Conservation (phyloP, 306 rosid species). For the Senna siamea region DNA sequence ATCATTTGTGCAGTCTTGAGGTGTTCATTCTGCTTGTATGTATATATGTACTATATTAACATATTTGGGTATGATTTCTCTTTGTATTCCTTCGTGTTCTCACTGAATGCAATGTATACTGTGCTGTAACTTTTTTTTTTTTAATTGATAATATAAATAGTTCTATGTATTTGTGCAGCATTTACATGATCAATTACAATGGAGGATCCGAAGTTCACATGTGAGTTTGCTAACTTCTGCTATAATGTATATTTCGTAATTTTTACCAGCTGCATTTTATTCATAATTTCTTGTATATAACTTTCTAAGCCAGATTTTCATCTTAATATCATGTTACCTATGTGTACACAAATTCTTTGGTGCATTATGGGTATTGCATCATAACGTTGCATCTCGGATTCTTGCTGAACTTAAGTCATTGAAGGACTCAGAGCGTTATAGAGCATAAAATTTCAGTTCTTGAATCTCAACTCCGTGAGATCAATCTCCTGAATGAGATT, state of each 20-base stretch:
- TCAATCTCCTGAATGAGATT: conserved; percentile 46
- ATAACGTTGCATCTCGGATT: conserved; percentile 48
- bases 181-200: conserved; percentile 90
- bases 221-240: conserved; percentile 60
- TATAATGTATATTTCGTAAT: conserved; percentile 5
- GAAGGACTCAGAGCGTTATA: conserved; percentile 52
- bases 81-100: neutral
- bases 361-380: neutral
- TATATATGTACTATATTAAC: neutral
- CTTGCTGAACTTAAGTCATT: conserved; percentile 59
- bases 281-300: neutral
- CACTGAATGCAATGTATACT: neutral
- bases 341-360: neutral
- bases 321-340: neutral
- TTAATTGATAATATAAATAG: neutral
- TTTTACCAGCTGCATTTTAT: neutral
- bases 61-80: conserved; percentile 1
- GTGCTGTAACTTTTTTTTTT: neutral
- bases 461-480: conserved; percentile 61
- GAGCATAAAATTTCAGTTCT: conserved; percentile 69
- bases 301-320: neutral
- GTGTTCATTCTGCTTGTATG: neutral
- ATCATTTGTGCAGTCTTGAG: neutral
- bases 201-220: conserved; percentile 95
- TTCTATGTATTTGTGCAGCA: conserved; percentile 59